Conservation (phyloP, 1,284 basidiomycete species). For the Naganishia albida region DNA sequence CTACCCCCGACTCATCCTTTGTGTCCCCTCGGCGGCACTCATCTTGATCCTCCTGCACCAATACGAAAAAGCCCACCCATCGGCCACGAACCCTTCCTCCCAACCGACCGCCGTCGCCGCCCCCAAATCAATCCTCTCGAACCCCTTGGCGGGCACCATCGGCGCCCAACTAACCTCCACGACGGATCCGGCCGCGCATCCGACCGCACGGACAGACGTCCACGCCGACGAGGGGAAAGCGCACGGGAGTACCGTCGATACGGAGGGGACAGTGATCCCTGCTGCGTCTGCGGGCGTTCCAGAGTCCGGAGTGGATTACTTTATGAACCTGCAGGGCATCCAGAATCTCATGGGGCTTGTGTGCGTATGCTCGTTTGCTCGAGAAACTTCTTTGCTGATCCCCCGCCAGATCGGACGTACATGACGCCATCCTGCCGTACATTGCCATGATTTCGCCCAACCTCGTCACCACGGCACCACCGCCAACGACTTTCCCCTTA, state of each 20-base stretch:
- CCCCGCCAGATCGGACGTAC: constrained; percentile 43
- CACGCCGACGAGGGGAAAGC: constrained; percentile 17
- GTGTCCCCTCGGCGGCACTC: constrained; percentile 46
- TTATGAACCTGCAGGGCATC: constrained; percentile 55
- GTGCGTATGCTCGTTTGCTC: constrained; percentile 36
- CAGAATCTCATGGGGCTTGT: constrained; percentile 55
- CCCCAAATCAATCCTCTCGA: constrained; percentile 21
- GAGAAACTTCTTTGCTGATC: neutral
- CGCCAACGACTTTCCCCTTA: constrained; percentile 47
- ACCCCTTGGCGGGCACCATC: constrained; percentile 20
- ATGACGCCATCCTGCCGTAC: constrained; percentile 44
- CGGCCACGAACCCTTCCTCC: constrained; percentile 35
- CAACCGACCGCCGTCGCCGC: constrained; percentile 10
- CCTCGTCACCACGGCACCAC: constrained; percentile 30
- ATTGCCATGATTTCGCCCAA: constrained; percentile 38
- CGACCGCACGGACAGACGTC: constrained; percentile 16
- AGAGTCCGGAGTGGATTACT: constrained; percentile 52
- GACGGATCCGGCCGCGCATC: constrained; percentile 21
- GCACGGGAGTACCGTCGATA: constrained; percentile 28
- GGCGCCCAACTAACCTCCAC: constrained; percentile 29
- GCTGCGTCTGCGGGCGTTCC: constrained; percentile 48
- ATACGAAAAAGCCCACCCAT: constrained; percentile 43
- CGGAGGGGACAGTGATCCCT: constrained; percentile 36
- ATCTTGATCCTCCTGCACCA: constrained; percentile 47
- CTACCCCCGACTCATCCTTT: constrained; percentile 49